A percentile compares a stretch with the other conserved stretches of the same genome.
phyloP scores from a whole-genome alignment of 2,329 filamentous ascomycete genomes.

The Diaporthe citri region DNA sequence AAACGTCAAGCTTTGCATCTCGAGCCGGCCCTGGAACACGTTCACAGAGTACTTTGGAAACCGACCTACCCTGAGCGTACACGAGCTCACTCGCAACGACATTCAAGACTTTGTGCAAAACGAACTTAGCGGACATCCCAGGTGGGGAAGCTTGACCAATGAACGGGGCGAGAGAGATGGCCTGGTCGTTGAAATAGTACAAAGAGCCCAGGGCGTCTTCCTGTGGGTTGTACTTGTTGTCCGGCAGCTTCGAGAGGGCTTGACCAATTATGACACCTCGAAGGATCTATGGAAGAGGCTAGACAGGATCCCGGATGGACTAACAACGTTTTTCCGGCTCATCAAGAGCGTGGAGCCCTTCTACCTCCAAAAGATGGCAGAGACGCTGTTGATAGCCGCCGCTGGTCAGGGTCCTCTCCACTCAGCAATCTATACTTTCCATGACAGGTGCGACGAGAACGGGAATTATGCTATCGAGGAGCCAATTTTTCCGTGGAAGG shows the following conservation, averaged over 20 bases:
- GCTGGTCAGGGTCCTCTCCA: constrained; percentile 3
- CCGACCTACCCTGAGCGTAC: constrained; percentile 5
- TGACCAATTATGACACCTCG: background rate
- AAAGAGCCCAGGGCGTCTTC: constrained; percentile 6
- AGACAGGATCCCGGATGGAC: background rate
- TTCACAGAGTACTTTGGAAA: constrained; percentile 5
- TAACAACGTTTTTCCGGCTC: background rate
- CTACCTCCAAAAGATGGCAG: constrained; percentile 7
- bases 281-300: constrained; percentile 1
- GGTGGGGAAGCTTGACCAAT: background rate
- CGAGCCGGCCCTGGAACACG: constrained; percentile 6
- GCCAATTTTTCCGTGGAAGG: background rate
- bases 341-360: background rate
- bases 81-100: constrained; percentile 1
- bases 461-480: background rate
- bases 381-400: background rate
- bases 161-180: background rate
- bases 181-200: background rate
- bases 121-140: background rate
- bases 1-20: constrained; percentile 9
- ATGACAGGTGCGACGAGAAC: background rate
- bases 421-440: background rate
- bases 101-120: background rate
- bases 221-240: constrained; percentile 7
- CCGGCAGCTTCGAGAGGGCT: background rate